Base-by-base conservation (phyloP, 2,329 filamentous ascomycete genomes). In the Fusarium lateritium region DNA sequence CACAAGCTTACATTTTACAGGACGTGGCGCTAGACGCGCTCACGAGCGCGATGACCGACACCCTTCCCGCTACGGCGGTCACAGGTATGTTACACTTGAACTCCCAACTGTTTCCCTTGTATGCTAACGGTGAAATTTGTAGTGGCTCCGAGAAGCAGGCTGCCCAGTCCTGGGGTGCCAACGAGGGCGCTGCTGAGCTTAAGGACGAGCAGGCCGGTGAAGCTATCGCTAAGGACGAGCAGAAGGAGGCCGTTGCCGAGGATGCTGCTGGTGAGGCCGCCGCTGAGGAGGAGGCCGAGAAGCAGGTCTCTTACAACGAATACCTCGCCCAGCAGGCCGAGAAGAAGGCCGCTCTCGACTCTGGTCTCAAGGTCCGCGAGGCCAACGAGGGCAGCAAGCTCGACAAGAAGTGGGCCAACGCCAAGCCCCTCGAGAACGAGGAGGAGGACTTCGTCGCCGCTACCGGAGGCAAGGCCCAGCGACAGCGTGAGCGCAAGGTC, bases 151-250 rank as follows among this genome's bases (percentile, higher is more conserved):
- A 94, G 76, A 97, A 97, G 89, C 92, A 95, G 83, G 90, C 92
- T 79, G 92, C 90, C 78, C 92, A 95, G 82, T 92, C 93, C 76
- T 98, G 95, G 94, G 96, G 95, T 76, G 91, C 89, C 78, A 87
- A 88, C 75, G 92, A 93, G 78, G 96, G 94, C 76, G 85, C 91
- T 68, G 92, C 92, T 78, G 94, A 97, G 84, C 90, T 92, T 83
- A 92, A 92, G 78, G 96, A 98, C 76, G 96, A 98, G 88, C 89
- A 93, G 83, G 94, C 92, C 75, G 96, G 92, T 75, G 94, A 97
- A 81, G 91, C 89, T 75, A 97, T 98, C 75, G 96, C 96, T 73
- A 88, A 93, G 83, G 85, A 86, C 71, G 95, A 98, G 79, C 88
- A 93, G 84, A 94, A 92, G 84, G 92, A 94, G 66, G 86, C 84